Evolutionary conservation across 2,329 filamentous ascomycete species (phyloP).

Genomic region (Aspergillus hortae): DNA sequence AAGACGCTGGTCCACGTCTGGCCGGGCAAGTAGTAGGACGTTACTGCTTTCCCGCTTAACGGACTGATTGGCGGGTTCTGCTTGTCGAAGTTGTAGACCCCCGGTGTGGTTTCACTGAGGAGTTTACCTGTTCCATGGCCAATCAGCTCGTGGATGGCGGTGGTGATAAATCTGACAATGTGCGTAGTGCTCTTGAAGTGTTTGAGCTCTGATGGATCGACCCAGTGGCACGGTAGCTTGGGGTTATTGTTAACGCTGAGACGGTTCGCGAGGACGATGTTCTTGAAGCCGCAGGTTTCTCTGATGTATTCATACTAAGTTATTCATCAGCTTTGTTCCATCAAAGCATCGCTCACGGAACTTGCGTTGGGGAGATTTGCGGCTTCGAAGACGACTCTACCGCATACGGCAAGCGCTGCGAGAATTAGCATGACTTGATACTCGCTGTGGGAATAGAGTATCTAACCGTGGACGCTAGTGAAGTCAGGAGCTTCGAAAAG

Average conservation of each 20-base stretch:
- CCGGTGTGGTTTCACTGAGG: constrained; percentile 51
- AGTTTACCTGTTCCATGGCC: constrained; percentile 64
- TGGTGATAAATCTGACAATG: constrained; percentile 24
- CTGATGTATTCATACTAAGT: constrained; percentile 66
- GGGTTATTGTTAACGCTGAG: not conserved
- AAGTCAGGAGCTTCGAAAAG: constrained; percentile 15
- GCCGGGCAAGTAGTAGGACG: constrained; percentile 53
- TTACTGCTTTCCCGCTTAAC: constrained; percentile 51
- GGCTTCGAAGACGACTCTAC: constrained; percentile 40
- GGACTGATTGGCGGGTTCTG: constrained; percentile 56
- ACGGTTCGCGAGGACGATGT: constrained; percentile 64
- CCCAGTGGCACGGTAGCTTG: no score
- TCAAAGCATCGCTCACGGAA: not conserved
- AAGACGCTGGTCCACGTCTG: constrained; percentile 63
- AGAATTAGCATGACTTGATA: not conserved
- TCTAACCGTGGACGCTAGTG: constrained; percentile 7
- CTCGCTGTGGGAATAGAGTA: not conserved
- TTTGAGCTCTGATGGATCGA: no score
- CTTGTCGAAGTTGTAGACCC: constrained; percentile 47
- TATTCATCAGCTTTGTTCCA: not conserved
- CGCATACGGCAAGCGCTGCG: constrained; percentile 43
- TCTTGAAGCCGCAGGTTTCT: constrained; percentile 81
- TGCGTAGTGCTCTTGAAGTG: constrained; percentile 1
- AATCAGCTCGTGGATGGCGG: constrained; percentile 51
- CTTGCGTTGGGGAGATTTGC: constrained; percentile 50